Conservation (phyloP, 164 flowering plant genomes). For the grape (Vitis vinifera) region DNA sequence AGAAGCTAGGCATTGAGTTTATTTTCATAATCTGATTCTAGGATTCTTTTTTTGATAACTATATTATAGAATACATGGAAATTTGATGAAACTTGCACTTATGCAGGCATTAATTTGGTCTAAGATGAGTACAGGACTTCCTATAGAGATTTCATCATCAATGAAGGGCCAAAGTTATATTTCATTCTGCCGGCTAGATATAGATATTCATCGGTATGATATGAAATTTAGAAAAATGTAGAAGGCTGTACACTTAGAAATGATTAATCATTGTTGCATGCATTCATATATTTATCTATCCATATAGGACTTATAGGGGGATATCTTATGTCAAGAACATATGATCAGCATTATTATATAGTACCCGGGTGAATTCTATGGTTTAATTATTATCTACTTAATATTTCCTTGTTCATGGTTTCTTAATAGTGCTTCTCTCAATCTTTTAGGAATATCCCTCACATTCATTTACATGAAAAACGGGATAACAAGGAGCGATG, state of each 20-base stretch:
- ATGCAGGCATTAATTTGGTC: slow-evolving; percentile 98
- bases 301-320: no score
- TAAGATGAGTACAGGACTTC: slow-evolving; percentile 98
- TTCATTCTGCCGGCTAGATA: slow-evolving; percentile 92
- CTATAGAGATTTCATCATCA: slow-evolving; percentile 91
- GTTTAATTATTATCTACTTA: background rate
- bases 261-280: no score
- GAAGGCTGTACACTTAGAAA: background rate
- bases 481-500: slow-evolving; percentile 66
- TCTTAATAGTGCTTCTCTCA: background rate
- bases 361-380: background rate
- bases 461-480: slow-evolving; percentile 89
- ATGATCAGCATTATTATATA: background rate
- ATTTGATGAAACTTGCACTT: slow-evolving; percentile 3
- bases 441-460: slow-evolving; percentile 80
- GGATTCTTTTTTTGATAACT: background rate
- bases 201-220: slow-evolving; percentile 86
- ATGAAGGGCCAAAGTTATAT: slow-evolving; percentile 68
- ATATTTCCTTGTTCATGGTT: background rate
- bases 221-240: background rate
- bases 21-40: background rate
- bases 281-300: no score
- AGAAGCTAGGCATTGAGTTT: background rate
- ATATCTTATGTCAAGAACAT: background rate
- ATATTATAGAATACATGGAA: background rate